Evolutionary conservation across 768 basidiomycete species (phyloP).

Genomic region (Lanmaoa pseudosensibilis): DNA sequence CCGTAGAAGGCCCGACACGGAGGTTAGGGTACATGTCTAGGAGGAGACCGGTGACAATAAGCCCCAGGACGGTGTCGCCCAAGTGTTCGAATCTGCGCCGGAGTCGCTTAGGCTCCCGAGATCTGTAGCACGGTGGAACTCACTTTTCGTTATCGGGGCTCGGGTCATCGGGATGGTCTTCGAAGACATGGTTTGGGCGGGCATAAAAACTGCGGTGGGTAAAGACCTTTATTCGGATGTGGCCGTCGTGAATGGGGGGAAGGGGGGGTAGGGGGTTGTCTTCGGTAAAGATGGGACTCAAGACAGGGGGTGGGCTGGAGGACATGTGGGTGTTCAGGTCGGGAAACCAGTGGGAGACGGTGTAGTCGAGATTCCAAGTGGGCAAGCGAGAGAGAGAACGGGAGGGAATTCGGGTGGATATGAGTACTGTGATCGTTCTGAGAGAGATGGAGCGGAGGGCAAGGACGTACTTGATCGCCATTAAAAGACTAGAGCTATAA

Average conservation of each 20-base stretch:
- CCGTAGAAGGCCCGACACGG: slow-evolving; percentile 77
- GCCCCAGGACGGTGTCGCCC: slow-evolving; percentile 70
- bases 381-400: not conserved
- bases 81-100: slow-evolving; percentile 65
- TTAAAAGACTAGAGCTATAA: not conserved
- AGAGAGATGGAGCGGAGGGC: not conserved
- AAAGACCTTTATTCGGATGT: slow-evolving; percentile 57
- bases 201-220: slow-evolving; percentile 75
- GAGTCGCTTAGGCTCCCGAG: not conserved
- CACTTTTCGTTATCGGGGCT: slow-evolving; percentile 85
- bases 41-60: slow-evolving; percentile 66
- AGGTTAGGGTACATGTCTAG: slow-evolving; percentile 64
- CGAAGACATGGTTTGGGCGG: slow-evolving; percentile 72
- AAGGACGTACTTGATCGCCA: slow-evolving; percentile 2
- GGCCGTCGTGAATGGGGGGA: slow-evolving; percentile 50
- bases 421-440: not conserved
- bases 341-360: slow-evolving; percentile 1
- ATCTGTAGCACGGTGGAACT: slow-evolving; percentile 13
- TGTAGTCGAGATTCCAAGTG: not conserved
- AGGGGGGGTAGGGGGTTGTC: slow-evolving; percentile 50
- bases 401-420: not conserved
- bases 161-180: slow-evolving; percentile 68
- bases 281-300: slow-evolving; percentile 33
- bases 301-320: not conserved
- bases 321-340: slow-evolving; percentile 1